Percentiles rank a stretch among this genome's conserved stretches.
Conservation (phyloP, 768 basidiomycete species). For the Hygrocybe punicea region DNA sequence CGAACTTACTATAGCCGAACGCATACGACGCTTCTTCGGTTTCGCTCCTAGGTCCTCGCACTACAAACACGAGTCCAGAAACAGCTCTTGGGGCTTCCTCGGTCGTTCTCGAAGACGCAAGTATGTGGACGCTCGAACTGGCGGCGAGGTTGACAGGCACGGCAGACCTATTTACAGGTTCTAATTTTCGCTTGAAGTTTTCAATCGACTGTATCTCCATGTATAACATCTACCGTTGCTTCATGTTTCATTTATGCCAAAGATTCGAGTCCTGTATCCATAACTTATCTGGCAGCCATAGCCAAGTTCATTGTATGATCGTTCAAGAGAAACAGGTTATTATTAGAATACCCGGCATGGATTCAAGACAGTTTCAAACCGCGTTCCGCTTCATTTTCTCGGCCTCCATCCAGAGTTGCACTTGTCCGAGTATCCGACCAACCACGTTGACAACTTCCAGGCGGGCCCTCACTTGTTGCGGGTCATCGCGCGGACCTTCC, state of each 20-base stretch:
- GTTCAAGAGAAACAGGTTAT: background rate
- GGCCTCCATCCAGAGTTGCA: conserved; percentile 45
- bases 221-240: background rate
- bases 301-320: background rate
- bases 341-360: no score
- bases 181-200: conserved; percentile 18
- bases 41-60: conserved; percentile 38
- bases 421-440: conserved; percentile 40
- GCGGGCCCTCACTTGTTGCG: conserved; percentile 42
- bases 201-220: no score
- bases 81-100: conserved; percentile 54
- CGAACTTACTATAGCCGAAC: conserved; percentile 39
- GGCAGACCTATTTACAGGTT: conserved; percentile 54
- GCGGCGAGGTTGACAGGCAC: conserved; percentile 52
- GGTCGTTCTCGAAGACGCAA: conserved; percentile 48
- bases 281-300: background rate
- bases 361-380: no score
- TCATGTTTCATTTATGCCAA: background rate
- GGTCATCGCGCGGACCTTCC: conserved; percentile 52
- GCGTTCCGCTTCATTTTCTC: conserved; percentile 21
- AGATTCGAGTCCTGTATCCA: background rate
- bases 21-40: conserved; percentile 54
- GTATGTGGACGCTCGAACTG: conserved; percentile 49
- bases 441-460: conserved; percentile 39
- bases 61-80: conserved; percentile 43